These are phyloP conservation scores for Fusarium verticillioides DNA, from an alignment of 2,329 filamentous ascomycete genomes.

Conservation along the genomic window DNA sequence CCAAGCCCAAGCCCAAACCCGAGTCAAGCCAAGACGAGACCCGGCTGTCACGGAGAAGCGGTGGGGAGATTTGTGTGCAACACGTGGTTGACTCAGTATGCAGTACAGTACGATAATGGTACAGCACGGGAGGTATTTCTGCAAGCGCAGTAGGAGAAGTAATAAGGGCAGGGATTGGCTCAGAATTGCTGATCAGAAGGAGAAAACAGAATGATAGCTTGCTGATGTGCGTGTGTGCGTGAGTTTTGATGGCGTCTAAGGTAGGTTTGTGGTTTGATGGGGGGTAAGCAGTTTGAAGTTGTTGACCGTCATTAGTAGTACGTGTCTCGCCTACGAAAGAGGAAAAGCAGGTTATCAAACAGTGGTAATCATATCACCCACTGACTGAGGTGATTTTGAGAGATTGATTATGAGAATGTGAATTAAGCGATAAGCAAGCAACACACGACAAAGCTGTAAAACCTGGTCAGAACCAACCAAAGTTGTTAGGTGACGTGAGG, in stretches of 20 bases:
- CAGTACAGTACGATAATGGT: not conserved
- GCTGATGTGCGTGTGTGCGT: constrained; percentile 10
- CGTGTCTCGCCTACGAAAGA: not conserved
- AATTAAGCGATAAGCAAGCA: constrained; percentile 20
- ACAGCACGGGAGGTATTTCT: not conserved
- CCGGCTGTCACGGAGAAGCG: constrained; percentile 31
- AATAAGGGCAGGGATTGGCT: constrained; percentile 28
- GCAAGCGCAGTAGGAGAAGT: constrained; percentile 8
- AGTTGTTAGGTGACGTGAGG: constrained; percentile 13
- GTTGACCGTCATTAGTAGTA: constrained; percentile 20
- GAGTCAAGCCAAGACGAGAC: constrained; percentile 29
- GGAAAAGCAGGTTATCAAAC: constrained; percentile 14
- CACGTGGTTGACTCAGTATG: constrained; percentile 41
- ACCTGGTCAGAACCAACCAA: constrained; percentile 23
- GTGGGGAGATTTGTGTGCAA: constrained; percentile 30
- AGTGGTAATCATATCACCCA: constrained; percentile 2
- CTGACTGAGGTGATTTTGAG: not conserved
- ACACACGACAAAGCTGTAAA: constrained; percentile 6
- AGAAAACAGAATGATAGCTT: constrained; percentile 18
- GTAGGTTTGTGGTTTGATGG: not conserved
- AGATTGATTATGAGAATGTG: constrained; percentile 16
- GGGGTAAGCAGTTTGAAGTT: constrained; percentile 17
- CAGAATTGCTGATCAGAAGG: constrained; percentile 26
- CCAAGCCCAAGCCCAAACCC: not conserved
- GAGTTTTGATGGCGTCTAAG: constrained; percentile 4